A percentile compares a stretch with the other conserved stretches of the same genome.
Conservation (phyloP, 1,284 basidiomycete species). For the Marasmius oreades region DNA sequence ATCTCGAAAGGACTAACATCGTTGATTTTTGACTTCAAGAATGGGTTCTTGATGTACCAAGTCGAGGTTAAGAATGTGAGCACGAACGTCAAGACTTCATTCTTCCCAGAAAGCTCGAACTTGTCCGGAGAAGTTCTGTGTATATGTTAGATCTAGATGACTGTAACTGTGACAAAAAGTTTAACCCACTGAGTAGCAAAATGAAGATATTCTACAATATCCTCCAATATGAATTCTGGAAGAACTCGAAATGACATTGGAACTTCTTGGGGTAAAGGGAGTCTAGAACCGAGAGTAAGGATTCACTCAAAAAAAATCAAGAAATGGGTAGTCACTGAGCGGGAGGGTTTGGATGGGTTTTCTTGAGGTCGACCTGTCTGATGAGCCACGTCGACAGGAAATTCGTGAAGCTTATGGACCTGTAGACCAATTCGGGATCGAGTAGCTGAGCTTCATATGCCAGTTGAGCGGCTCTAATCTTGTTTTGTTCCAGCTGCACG, state of each 20-base stretch:
- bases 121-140: slow-evolving; percentile 74
- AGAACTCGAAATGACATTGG: slow-evolving; percentile 84
- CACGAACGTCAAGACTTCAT: slow-evolving; percentile 86
- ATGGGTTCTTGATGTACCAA: slow-evolving; percentile 98
- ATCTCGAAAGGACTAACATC: slow-evolving; percentile 50
- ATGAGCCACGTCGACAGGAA: slow-evolving; percentile 96
- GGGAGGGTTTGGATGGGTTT: slow-evolving; percentile 69
- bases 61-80: slow-evolving; percentile 92
- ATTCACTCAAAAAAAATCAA: background rate
- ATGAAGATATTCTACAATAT: slow-evolving; percentile 87
- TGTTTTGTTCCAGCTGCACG: slow-evolving; percentile 60
- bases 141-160: slow-evolving; percentile 10
- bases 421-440: slow-evolving; percentile 82
- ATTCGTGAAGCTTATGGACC: slow-evolving; percentile 79
- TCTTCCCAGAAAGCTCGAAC: slow-evolving; percentile 79
- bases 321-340: slow-evolving; percentile 52
- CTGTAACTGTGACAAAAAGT: background rate
- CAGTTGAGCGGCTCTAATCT: slow-evolving; percentile 67
- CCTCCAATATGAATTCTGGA: slow-evolving; percentile 94
- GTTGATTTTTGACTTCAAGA: slow-evolving; percentile 96
- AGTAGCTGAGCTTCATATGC: slow-evolving; percentile 85
- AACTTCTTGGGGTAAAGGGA: slow-evolving; percentile 85
- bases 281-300: slow-evolving; percentile 36
- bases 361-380: slow-evolving; percentile 84
- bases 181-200: slow-evolving; percentile 81